Base-by-base conservation (phyloP, 2,329 filamentous ascomycete species). In the Alternaria infectoria region DNA sequence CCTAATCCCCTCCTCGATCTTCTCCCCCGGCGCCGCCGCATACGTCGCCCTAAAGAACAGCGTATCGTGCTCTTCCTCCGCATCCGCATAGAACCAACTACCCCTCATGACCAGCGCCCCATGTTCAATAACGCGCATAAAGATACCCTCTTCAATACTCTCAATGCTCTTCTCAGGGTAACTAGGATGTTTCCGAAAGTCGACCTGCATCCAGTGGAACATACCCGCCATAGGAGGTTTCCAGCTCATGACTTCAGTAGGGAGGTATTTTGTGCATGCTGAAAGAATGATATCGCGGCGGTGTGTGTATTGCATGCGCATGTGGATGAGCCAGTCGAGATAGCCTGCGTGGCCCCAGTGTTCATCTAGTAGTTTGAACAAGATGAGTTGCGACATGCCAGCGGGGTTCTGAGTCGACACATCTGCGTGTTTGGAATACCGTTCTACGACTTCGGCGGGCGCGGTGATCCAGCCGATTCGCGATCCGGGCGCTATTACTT, bases 331-430 rank as follows among this genome's bases (percentile, higher is more conserved):
- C 96, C 96, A 99, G 74, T 90, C 86, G 23, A 99, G 81, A 76
- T 96, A 99, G 2, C 94, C 94, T 45, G 88, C 86, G 75, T 99
- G 96, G 23, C 95, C 96, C 96, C 96, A 99, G 54, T 90, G 89
- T 80, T 97, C 93, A 69, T 99, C 96, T 3, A 99, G 85, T 21
- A 99, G 84, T 82, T 97, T 96, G 83, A 92, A 94, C 58, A 98
- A 82, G 9, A 95, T 84, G 21, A 96, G 84, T 82, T 98, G 95
- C 0, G 91, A 89, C 74, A 97, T 87, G 46, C 96, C 96, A 60
- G 88, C 90, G 0, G 96, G 93, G 17, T 92, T 93, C 77, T 99
- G 96, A 49, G 90, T 93, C 43, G 89, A 91, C 21, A 91, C 88
- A 80, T 99, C 96, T 68, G 90, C 90, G 80, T 96, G 93, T 47